Evolutionary conservation across 169 alveolate species (phyloP).

Genomic region (Miamiensis avidus): DNA sequence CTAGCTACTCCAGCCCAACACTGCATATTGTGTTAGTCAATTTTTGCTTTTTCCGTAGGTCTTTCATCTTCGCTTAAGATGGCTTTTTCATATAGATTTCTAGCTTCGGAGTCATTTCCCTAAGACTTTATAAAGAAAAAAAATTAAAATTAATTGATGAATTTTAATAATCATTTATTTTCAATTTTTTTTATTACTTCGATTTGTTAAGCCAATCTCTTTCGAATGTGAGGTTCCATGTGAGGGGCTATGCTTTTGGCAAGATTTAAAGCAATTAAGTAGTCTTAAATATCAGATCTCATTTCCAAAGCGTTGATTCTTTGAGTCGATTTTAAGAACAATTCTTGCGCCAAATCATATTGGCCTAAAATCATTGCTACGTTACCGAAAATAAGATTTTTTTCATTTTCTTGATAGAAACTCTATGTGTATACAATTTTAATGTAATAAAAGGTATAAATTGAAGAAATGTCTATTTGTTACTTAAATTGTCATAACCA

Average conservation of each 20-base stretch:
- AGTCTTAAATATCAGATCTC: slow-evolving; percentile 86
- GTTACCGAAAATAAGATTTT: slow-evolving; percentile 78
- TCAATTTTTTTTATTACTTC: slow-evolving; percentile 50
- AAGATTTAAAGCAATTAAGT: slow-evolving; percentile 83
- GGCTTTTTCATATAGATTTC: slow-evolving; percentile 80
- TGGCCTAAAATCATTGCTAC: slow-evolving; percentile 81
- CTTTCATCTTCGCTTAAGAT: slow-evolving; percentile 48
- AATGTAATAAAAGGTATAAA: not conserved
- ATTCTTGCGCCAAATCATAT: slow-evolving; percentile 84
- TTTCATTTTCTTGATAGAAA: slow-evolving; percentile 81
- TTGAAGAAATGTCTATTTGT: not conserved
- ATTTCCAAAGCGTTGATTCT: slow-evolving; percentile 86
- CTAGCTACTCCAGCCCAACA: slow-evolving; percentile 90
- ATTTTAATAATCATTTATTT: not conserved
- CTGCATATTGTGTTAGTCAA: slow-evolving; percentile 67
- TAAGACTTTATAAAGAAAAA: slow-evolving; percentile 24
- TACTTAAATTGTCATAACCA: slow-evolving; percentile 56
- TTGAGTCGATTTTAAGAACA: slow-evolving; percentile 73
- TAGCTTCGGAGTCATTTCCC: slow-evolving; percentile 82
- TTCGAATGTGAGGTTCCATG: slow-evolving; percentile 79
- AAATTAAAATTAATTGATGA: not conserved
- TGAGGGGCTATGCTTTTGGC: slow-evolving; percentile 76
- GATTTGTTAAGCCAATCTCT: slow-evolving; percentile 77
- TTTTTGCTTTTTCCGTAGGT: slow-evolving; percentile 55
- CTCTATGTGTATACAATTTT: slow-evolving; percentile 53